Evolutionary conservation across 2,329 filamentous ascomycete genomes (phyloP), one percentile per base, ranked within the genome.

Genomic region (Seiridium unicorne): DNA sequence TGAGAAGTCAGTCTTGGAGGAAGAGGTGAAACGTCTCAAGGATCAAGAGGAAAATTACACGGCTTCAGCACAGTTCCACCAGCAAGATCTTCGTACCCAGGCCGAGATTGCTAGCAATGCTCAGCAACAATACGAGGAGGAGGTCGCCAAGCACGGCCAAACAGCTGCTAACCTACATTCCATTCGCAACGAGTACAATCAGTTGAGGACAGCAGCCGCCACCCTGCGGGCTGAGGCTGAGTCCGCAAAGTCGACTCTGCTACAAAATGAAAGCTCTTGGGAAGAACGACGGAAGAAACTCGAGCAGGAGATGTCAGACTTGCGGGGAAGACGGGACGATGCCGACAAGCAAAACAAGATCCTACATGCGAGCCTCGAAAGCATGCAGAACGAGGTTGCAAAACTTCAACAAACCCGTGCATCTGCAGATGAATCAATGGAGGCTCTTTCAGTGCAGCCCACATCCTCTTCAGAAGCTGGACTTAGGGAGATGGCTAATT

Each of bases 71-170:
- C 88, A 91, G 65, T 92, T 90, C 71, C 91, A 97, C 71, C 92
- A 96, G 71, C 90, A 96, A 68, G 93, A 98, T 68, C 85, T 98
- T 47, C 93, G 95, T 63, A 89, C 92, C 0, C 95, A 99, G 74
- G 93, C 94, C 35, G 91, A 96, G 49, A 98, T 99, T 69, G 93
- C 95, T 2, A 89, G 92, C 57, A 91, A 92, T 73, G 93, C 95
- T 3, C 95, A 99, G 72, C 90, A 96, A 71, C 93, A 95, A 66
- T 99, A 99, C 71, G 96, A 99, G 74, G 89, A 89, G 63, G 95
- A 99, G 73, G 83, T 99, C 9, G 85, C 97, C 69, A 97, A 95
- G 78, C 95, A 99, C 75, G 94, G 93, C 1, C 92, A 97, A 65
- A 95, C 94, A n/a, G 92, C 94, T 10, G 93, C 93, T 75, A 85